Evolutionary conservation across 2,329 filamentous ascomycete species (phyloP).

Genomic region (Stemphylium lycopersici): DNA sequence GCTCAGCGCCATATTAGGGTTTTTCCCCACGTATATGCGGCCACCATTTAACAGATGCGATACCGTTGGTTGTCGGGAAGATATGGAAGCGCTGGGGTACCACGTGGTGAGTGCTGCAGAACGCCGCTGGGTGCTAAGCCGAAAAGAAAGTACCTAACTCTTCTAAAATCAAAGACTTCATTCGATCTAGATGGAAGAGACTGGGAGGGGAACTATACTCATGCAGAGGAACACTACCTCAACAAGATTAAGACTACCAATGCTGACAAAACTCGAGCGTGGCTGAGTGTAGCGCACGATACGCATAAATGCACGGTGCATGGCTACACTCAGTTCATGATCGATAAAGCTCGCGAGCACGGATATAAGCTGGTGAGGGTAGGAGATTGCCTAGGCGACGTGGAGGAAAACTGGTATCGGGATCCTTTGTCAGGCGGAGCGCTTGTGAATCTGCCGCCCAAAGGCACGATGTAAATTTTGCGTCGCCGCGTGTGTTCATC

Average conservation of each 20-base stretch:
- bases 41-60: conserved; percentile 54
- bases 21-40: conserved; percentile 59
- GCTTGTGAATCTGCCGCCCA: neutral
- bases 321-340: conserved; percentile 10
- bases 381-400: conserved; percentile 63
- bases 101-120: conserved; percentile 46
- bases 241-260: neutral
- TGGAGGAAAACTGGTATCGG: conserved; percentile 60
- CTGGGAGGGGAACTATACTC: conserved; percentile 6
- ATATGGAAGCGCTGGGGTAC: conserved; percentile 55
- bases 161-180: conserved; percentile 1
- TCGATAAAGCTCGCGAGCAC: neutral
- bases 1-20: conserved; percentile 53
- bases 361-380: conserved; percentile 56
- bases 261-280: neutral
- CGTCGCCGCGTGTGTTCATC: neutral
- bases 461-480: neutral
- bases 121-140: neutral
- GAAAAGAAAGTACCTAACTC: neutral
- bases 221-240: neutral
- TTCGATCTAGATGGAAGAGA: neutral
- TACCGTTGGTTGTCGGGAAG: conserved; percentile 34
- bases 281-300: conserved; percentile 4
- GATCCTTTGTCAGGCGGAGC: conserved; percentile 9
- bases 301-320: conserved; percentile 2